Evolutionary conservation across 495 filamentous ascomycete genomes (phyloP), one percentile per base, ranked within the genome.

Genomic region (Penicillium desertorum): DNA sequence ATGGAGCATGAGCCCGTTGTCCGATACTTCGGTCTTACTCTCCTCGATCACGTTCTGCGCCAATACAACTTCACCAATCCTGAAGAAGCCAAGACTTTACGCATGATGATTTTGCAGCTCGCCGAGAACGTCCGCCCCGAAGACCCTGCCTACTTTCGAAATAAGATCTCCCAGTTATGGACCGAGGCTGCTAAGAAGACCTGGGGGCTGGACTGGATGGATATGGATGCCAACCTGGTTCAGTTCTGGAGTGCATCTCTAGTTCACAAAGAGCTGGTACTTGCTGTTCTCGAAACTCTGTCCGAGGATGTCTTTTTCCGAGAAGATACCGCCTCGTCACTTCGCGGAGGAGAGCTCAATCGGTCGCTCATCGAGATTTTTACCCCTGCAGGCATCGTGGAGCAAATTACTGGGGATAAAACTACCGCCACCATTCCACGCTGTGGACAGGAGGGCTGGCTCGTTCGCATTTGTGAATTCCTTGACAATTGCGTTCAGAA

Each of bases 151-250:
- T 98, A 90, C 65, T 72, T 98, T 60, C 84, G 92, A 64, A 98
- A 94, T 76, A 98, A 98, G 73, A 87, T 94, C 32, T 90, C 91
- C n/a, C 88, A 93, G 73, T 73, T 98, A 56, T 98, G 94, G 95
- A 88, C 91, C 7, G 94, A 97, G 69, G 74, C 96, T 50, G 91
- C 92, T 25, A 98, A 99, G 76, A 82, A 92, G 65, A 89, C 84
- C 64, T 99, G 95, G 95, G 91, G 79, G 10, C 77, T 82, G 30
- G 89, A 93, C 45, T 99, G 94, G 94, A 82, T 88, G 73, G 85
- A 95, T 69, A 97, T 99, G 94, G 94, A 99, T 67, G 78, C 83
- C 43, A 74, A 87, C 61, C 80, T 99, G 42, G 84, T 91, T 42
- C 83, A 82, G 56, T 80, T 97, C 23, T 98, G 95, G 95, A 75